Conservation (phyloP, 805 yeast species). For the Starmera caribaea region DNA sequence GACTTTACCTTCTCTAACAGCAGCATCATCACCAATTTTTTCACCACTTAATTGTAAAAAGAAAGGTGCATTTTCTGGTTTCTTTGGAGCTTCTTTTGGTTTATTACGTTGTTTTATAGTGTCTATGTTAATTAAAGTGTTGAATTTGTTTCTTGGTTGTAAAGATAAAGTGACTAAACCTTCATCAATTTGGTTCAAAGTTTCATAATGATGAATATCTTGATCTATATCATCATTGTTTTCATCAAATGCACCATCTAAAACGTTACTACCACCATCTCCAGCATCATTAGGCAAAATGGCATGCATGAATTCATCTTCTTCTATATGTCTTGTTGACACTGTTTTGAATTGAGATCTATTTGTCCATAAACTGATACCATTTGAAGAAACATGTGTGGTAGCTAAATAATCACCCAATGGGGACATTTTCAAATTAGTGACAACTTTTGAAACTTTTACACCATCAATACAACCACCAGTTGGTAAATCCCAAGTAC, state of each 20-base stretch:
- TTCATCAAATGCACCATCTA: conserved; percentile 68
- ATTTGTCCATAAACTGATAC: conserved; percentile 89
- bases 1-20: conserved; percentile 26
- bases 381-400: conserved; percentile 82
- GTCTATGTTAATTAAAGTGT: conserved; percentile 72
- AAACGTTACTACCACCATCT: conserved; percentile 57
- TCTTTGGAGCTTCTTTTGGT: conserved; percentile 82
- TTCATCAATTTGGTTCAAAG: conserved; percentile 53
- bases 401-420: conserved; percentile 88
- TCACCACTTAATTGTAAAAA: conserved; percentile 64
- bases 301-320: conserved; percentile 55
- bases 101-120: conserved; percentile 78
- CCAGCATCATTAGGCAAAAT: conserved; percentile 72
- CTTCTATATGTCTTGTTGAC: conserved; percentile 67
- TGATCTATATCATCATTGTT: conserved; percentile 25
- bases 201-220: conserved; percentile 30
- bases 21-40: conserved; percentile 62
- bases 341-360: conserved; percentile 73
- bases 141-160: conserved; percentile 71
- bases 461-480: conserved; percentile 96
- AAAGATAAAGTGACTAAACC: conserved; percentile 63
- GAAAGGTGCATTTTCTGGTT: conserved; percentile 73
- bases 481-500: conserved; percentile 97
- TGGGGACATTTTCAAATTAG: conserved; percentile 73
- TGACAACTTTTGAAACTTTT: conserved; percentile 65